Conservation (phyloP, 352 stramenopile species). For the Globisporangium viniferum region DNA sequence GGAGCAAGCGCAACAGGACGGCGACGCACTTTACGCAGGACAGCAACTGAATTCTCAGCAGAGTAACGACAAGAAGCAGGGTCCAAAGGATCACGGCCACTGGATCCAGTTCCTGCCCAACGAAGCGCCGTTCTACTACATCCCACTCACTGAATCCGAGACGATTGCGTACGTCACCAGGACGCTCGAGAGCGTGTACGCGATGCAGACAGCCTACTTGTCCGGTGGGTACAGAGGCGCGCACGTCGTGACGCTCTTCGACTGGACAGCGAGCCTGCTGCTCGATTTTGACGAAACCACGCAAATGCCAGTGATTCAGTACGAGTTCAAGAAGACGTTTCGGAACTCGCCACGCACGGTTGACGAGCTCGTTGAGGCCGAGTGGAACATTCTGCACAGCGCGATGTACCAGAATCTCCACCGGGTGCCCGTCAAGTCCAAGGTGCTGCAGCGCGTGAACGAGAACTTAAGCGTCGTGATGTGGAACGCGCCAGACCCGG, state of each 20-base stretch:
- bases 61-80: neutral
- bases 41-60: neutral
- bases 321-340: conserved; percentile 11
- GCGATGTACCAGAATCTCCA: conserved; percentile 6
- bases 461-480: conserved; percentile 10
- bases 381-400: conserved; percentile 7
- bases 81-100: neutral
- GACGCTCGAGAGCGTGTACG: neutral
- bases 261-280: conserved; percentile 3
- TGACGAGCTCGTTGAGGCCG: conserved; percentile 1
- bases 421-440: conserved; percentile 7
- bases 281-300: conserved; percentile 2
- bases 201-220: neutral
- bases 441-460: conserved; percentile 6
- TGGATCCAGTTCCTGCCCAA: conserved; percentile 10
- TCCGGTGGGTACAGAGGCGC: neutral
- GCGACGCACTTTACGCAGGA: neutral
- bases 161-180: conserved; percentile 11
- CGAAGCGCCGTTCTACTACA: conserved; percentile 35
- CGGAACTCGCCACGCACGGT: neutral
- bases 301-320: conserved; percentile 8
- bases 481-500: conserved; percentile 6
- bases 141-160: conserved; percentile 32
- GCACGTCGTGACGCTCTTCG: conserved; percentile 5
- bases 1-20: neutral